phyloP scores from a whole-genome alignment of 257 asterid species.

The Striga asiatica region DNA sequence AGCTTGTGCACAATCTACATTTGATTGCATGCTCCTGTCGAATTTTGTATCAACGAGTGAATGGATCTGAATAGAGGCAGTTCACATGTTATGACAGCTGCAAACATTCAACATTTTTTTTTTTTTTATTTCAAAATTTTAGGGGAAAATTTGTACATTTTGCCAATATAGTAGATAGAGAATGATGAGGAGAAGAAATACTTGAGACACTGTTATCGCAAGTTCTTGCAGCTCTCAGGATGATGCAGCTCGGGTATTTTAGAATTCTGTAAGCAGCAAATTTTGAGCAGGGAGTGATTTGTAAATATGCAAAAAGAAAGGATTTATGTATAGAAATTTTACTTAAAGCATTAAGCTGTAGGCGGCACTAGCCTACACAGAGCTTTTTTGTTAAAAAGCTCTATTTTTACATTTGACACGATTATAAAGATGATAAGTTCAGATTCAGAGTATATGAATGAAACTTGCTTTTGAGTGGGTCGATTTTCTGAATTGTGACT shows the following conservation, averaged over 20 bases:
- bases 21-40: neutral
- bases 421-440: too few species aligned
- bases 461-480: too few species aligned
- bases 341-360: neutral
- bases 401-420: too few species aligned
- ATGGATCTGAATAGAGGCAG: neutral
- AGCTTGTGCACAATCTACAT: too few species aligned
- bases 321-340: neutral
- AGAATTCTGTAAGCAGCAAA: slow-evolving; percentile 8
- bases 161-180: neutral
- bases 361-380: slow-evolving; percentile 15
- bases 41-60: neutral
- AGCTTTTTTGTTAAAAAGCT: too few species aligned
- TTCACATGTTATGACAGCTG: too few species aligned
- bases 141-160: neutral
- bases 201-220: neutral
- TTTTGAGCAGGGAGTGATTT: slow-evolving; percentile 17
- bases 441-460: too few species aligned
- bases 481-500: too few species aligned
- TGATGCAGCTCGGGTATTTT: slow-evolving; percentile 7
- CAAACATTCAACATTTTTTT: too few species aligned
- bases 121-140: too few species aligned
- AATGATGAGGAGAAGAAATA: neutral
- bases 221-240: neutral
- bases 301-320: neutral